phyloP scores from a whole-genome alignment of 257 asterid genomes.

The Lavandula angustifolia region DNA sequence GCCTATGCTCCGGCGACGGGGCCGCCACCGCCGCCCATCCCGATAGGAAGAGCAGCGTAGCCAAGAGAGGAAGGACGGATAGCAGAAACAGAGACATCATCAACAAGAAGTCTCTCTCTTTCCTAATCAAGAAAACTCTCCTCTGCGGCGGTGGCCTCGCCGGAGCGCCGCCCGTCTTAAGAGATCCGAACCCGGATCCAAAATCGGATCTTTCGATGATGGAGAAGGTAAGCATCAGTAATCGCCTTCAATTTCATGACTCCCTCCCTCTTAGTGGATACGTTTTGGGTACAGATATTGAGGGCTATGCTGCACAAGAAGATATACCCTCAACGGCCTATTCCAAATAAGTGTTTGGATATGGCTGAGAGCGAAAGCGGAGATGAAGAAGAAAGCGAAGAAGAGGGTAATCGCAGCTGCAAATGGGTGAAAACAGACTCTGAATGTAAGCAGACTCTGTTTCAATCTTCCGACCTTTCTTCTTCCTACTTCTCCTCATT shows the following conservation, averaged over 20 bases:
- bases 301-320: conserved; percentile 65
- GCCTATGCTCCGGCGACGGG: conserved; percentile 8
- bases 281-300: conserved; percentile 43
- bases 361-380: conserved; percentile 29
- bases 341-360: conserved; percentile 50
- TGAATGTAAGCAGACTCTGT: conserved; percentile 55
- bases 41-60: conserved; percentile 34
- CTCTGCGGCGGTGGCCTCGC: conserved; percentile 43
- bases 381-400: too few relatives aligned
- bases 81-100: too few relatives aligned
- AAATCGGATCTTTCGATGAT: conserved; percentile 55
- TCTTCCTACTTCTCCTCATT: too few relatives aligned
- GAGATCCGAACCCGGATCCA: conserved; percentile 52
- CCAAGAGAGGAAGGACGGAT: too few relatives aligned
- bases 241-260: too few relatives aligned
- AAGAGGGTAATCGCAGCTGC: conserved; percentile 30
- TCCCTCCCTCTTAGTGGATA: too few relatives aligned
- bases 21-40: neutral
- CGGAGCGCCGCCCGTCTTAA: conserved; percentile 31
- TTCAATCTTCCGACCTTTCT: too few relatives aligned
- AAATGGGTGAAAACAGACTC: conserved; percentile 91
- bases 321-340: conserved; percentile 61
- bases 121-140: conserved; percentile 61
- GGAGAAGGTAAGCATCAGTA: conserved; percentile 43
- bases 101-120: conserved; percentile 45